These are phyloP conservation scores for Plasmodium gaboni DNA, from an alignment of 169 alveolate species.

Conservation along the genomic window DNA sequence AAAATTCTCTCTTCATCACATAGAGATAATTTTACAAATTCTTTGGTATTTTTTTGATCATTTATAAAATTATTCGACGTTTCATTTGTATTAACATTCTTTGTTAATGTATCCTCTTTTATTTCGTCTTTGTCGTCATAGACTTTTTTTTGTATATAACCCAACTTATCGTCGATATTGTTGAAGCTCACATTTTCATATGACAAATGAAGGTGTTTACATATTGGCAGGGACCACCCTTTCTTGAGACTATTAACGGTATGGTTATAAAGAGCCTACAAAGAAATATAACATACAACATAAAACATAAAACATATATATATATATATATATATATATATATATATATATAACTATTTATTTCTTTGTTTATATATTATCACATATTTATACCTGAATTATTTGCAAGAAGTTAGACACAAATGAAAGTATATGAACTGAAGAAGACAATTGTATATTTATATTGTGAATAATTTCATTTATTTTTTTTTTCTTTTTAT, in stretches of 20 bases:
- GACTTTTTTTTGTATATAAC: slow-evolving; percentile 17
- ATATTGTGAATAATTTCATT: slow-evolving; percentile 26
- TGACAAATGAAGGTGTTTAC: slow-evolving; percentile 55
- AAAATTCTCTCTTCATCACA: slow-evolving; percentile 44
- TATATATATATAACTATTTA: background rate
- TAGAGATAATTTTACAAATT: slow-evolving; percentile 7
- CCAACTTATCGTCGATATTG: slow-evolving; percentile 23
- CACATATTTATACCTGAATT: slow-evolving; percentile 24
- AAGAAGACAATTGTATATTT: slow-evolving; percentile 56
- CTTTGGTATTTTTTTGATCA: background rate
- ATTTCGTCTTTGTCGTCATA: slow-evolving; percentile 12
- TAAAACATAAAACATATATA: background rate
- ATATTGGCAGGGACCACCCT: slow-evolving; percentile 48
- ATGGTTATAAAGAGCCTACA: slow-evolving; percentile 73
- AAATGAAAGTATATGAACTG: slow-evolving; percentile 75
- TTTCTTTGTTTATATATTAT: background rate
- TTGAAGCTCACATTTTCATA: slow-evolving; percentile 24
- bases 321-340: background rate
- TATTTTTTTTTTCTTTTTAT: slow-evolving; percentile 42
- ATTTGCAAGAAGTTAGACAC: slow-evolving; percentile 73
- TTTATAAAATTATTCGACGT: background rate
- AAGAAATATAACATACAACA: background rate
- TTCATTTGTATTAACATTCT: background rate
- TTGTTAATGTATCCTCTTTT: background rate
- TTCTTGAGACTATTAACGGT: slow-evolving; percentile 61